Conservation (phyloP, 2,329 filamentous ascomycete species). For the Alternaria burnsii region DNA sequence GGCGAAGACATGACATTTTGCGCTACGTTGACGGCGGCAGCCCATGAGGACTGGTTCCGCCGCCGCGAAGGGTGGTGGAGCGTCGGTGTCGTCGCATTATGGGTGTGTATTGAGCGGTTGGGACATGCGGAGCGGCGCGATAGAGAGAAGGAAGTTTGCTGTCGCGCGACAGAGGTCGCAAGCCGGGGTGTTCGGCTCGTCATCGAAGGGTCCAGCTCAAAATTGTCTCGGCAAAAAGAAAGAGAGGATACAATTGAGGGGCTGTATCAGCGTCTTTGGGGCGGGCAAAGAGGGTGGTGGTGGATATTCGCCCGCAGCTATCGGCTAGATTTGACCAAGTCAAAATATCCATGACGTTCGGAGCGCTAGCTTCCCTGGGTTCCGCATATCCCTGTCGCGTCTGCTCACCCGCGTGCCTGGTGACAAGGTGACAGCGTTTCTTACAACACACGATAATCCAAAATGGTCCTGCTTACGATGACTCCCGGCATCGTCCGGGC, state of each 20-base stretch:
- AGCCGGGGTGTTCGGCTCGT: slow-evolving; percentile 49
- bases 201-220: slow-evolving; percentile 29
- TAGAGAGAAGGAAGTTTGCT: slow-evolving; percentile 23
- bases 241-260: slow-evolving; percentile 37
- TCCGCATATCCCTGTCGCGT: slow-evolving; percentile 13
- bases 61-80: slow-evolving; percentile 53
- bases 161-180: slow-evolving; percentile 42
- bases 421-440: background rate
- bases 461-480: slow-evolving; percentile 82
- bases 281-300: slow-evolving; percentile 12
- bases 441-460: slow-evolving; percentile 3
- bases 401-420: background rate
- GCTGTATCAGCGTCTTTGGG: slow-evolving; percentile 12
- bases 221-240: background rate
- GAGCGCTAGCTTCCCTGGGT: slow-evolving; percentile 13
- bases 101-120: slow-evolving; percentile 15
- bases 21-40: slow-evolving; percentile 72
- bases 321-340: slow-evolving; percentile 18
- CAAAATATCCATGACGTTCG: slow-evolving; percentile 20
- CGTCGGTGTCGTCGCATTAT: slow-evolving; percentile 29
- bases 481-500: slow-evolving; percentile 73
- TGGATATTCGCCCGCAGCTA: slow-evolving; percentile 18
- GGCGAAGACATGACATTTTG: slow-evolving; percentile 75
- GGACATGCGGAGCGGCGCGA: slow-evolving; percentile 39
- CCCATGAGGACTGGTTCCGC: slow-evolving; percentile 72